A percentile compares a stretch with the other conserved stretches of the same genome.
phyloP scores from a whole-genome alignment of 352 stramenopile genomes.

The Pythium brassicae region DNA sequence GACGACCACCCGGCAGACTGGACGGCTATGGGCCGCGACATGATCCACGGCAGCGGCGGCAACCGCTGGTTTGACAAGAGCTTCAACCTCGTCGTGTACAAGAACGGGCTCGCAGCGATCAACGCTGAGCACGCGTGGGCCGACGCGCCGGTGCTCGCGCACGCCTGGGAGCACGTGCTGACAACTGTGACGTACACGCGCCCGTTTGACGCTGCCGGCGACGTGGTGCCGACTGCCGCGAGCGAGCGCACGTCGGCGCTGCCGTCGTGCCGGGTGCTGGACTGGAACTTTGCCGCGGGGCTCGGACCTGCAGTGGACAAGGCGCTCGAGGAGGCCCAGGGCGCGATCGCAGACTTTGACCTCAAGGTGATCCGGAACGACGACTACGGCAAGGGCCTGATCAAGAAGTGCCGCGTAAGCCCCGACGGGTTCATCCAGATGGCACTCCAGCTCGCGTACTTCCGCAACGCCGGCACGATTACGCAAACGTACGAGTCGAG shows the following conservation, averaged over 20 bases:
- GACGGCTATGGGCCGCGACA: conserved; percentile 62
- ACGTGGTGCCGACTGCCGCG: conserved; percentile 34
- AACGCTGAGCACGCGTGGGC: conserved; percentile 94
- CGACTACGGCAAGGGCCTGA: conserved; percentile 85
- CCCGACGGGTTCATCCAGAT: conserved; percentile 97
- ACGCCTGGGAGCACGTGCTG: conserved; percentile 76
- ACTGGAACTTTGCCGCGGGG: conserved; percentile 58
- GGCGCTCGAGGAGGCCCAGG: conserved; percentile 43
- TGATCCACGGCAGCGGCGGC: conserved; percentile 82
- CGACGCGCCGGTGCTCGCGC: conserved; percentile 84
- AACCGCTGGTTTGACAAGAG: conserved; percentile 99
- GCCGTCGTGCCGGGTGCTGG: conserved; percentile 40
- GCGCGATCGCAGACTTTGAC: conserved; percentile 86
- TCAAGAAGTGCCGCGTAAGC: conserved; percentile 92
- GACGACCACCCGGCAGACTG: conserved; percentile 54
- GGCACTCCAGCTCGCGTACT: conserved; percentile 95
- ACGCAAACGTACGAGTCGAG: conserved; percentile 97
- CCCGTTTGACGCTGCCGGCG: conserved; percentile 55
- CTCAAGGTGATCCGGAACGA: conserved; percentile 86
- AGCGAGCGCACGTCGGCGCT: conserved; percentile 44
- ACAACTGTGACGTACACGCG: conserved; percentile 50
- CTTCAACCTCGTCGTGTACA: conserved; percentile 94
- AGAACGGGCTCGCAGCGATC: conserved; percentile 92
- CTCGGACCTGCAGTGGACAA: conserved; percentile 52
- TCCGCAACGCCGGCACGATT: conserved; percentile 88